Evolutionary conservation across 1,284 basidiomycete genomes (phyloP), one percentile per base, ranked within the genome.

Genomic region (Chalciporus sp.): DNA sequence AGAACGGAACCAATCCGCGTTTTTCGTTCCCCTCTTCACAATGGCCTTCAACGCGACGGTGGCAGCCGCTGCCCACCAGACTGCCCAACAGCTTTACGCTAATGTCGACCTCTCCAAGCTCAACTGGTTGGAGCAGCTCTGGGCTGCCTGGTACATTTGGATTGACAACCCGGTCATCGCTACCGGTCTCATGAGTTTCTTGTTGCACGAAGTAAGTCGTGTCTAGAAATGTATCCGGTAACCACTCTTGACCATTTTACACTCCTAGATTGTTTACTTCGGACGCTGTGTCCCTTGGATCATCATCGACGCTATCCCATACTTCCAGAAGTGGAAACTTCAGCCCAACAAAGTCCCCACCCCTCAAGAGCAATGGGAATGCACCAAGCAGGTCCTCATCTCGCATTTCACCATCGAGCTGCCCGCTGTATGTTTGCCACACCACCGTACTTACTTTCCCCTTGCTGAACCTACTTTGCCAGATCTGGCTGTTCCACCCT

Each of bases 401-500:
- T 95, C 93, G 12, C 97, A 99, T 73, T 97, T 99, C 70, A 96
- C 95, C 37, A 89, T 98, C 61, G 96, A 99, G 74, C 79, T 95
- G 11, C 96, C 96, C 14, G 82, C 85, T 58, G 92, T 94, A 61
- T 61, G 86, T 76, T n/a, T 19, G 23, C 8, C 31, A 1, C 1
- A 17, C 23, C 19, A 16, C 33, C 7, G 27, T 8, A 3, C 41
- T 16, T 2, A 2, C 9, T 6, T 6, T 19, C 2, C 2, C 1
- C 9, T 26, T 2, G 48, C 63, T 27, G 65, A 50, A 8, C 23
- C 2, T 4, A 4, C 12, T 7, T 12, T 8, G 28, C 2, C 67
- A 98, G 87, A 98, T 98, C 67, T 95, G 92, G 90, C 76, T 94
- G 47, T 98, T 99, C 86, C 95, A 99, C 74, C 96, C 95, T 2